These are phyloP conservation scores for Russula sp. DNA, from an alignment of 768 basidiomycete species.

Conservation along the genomic window DNA sequence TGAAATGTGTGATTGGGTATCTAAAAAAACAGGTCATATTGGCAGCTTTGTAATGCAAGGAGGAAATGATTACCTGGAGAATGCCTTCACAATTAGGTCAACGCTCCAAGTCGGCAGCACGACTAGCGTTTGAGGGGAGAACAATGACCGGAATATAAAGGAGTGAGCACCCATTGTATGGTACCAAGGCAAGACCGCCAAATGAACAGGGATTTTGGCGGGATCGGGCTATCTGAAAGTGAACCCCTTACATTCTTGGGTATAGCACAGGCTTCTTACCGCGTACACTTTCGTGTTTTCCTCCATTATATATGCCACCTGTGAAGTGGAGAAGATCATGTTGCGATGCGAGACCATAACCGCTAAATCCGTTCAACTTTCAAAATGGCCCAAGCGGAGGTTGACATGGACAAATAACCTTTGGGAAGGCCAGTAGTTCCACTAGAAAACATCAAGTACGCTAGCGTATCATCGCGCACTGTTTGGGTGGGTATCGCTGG, in stretches of 20 bases:
- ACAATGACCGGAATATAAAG: constrained; percentile 42
- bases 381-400: not conserved
- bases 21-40: not conserved
- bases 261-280: constrained; percentile 28
- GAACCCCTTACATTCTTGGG: not conserved
- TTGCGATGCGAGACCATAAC: constrained; percentile 74
- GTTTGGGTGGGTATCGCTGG: constrained; percentile 38
- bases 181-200: constrained; percentile 61
- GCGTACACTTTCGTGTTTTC: constrained; percentile 31
- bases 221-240: constrained; percentile 30
- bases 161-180: constrained; percentile 58
- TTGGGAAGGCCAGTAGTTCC: constrained; percentile 74
- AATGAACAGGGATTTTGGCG: constrained; percentile 36
- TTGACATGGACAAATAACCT: constrained; percentile 34
- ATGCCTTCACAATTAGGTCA: constrained; percentile 40
- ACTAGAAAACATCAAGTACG: constrained; percentile 69
- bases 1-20: constrained; percentile 6
- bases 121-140: constrained; percentile 41
- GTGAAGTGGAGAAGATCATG: constrained; percentile 31
- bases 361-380: constrained; percentile 31
- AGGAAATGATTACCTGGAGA: constrained; percentile 44
- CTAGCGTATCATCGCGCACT: constrained; percentile 47
- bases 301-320: constrained; percentile 28
- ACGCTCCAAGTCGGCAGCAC: constrained; percentile 57
- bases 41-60: not conserved